Evolutionary conservation across 768 basidiomycete genomes (phyloP).

Genomic region (Lactarius vividus): DNA sequence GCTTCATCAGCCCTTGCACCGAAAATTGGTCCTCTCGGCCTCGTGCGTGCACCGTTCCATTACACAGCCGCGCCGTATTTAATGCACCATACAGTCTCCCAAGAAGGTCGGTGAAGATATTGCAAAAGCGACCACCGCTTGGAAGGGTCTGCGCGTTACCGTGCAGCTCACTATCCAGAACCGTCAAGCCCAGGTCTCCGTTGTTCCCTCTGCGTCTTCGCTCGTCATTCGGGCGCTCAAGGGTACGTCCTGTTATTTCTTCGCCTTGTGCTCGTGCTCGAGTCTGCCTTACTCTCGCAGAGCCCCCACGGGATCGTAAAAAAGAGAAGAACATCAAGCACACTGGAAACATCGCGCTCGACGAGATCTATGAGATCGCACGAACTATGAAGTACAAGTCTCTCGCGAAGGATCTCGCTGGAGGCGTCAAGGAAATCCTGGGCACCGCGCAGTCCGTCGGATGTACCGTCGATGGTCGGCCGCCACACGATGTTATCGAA

Average conservation of each 20-base stretch:
- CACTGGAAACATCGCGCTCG: constrained; percentile 87
- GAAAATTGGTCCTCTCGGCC: constrained; percentile 99
- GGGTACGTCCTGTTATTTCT: constrained; percentile 50
- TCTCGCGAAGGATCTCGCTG: constrained; percentile 85
- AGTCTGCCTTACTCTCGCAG: constrained; percentile 39
- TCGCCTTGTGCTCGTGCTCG: not conserved
- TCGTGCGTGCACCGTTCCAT: constrained; percentile 54
- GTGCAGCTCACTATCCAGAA: constrained; percentile 99
- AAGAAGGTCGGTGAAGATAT: constrained; percentile 99
- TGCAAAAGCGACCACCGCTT: constrained; percentile 95
- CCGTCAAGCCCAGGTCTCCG: constrained; percentile 95
- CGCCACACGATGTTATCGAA: constrained; percentile 92
- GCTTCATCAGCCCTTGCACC: constrained; percentile 97
- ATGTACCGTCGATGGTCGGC: constrained; percentile 92
- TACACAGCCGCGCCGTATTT: constrained; percentile 11
- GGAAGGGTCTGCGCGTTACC: constrained; percentile 99
- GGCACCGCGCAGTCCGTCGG: constrained; percentile 97
- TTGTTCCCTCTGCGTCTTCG: constrained; percentile 96
- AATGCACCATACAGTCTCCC: constrained; percentile 64
- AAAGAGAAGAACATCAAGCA: constrained; percentile 99
- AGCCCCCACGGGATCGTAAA: constrained; percentile 98
- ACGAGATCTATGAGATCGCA: constrained; percentile 93
- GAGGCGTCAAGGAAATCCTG: constrained; percentile 94
- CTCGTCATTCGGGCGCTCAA: constrained; percentile 98
- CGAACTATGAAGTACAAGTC: constrained; percentile 96